These are phyloP conservation scores for Cicer chorassanicum DNA, from an alignment of 306 rosid species.

Conservation along the genomic window DNA sequence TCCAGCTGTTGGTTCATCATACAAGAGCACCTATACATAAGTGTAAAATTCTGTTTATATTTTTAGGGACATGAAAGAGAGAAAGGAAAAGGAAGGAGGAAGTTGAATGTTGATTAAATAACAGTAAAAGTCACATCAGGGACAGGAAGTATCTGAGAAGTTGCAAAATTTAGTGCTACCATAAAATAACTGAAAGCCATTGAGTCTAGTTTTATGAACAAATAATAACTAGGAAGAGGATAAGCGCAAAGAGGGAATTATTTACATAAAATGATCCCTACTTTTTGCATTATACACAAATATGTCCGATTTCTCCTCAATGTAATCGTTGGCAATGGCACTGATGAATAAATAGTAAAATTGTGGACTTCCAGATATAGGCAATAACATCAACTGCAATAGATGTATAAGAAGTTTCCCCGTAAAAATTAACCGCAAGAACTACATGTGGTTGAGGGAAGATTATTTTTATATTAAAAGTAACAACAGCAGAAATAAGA, in stretches of 20 bases:
- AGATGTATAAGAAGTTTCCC: slow-evolving; percentile 25
- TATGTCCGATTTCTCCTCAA: neutral
- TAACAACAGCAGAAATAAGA: neutral
- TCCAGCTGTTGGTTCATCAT: slow-evolving; percentile 98
- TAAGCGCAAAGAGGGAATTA: slow-evolving; percentile 24
- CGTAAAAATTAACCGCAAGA: slow-evolving; percentile 6
- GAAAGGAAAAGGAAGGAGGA: slow-evolving; percentile 12
- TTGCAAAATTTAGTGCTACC: slow-evolving; percentile 2
- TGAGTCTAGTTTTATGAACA: slow-evolving; percentile 19
- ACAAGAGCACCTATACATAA: slow-evolving; percentile 76
- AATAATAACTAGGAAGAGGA: slow-evolving; percentile 1
- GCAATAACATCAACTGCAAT: slow-evolving; percentile 16
- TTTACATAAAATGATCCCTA: slow-evolving; percentile 1
- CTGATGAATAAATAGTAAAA: slow-evolving; percentile 3
- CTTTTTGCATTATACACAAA: slow-evolving; percentile 4
- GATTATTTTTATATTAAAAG: neutral
- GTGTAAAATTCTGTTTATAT: slow-evolving; percentile 31
- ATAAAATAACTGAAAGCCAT: slow-evolving; percentile 31
- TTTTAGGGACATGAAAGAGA: slow-evolving; percentile 15
- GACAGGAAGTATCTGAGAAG: slow-evolving; percentile 16
- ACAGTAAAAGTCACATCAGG: slow-evolving; percentile 4
- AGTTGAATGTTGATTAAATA: slow-evolving; percentile 15
- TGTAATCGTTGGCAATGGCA: neutral
- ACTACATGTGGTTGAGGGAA: slow-evolving; percentile 28
- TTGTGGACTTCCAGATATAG: neutral